These are phyloP conservation scores for Nannochloris sp. DNA, from an alignment of 139 green algal genomes.

Conservation along the genomic window DNA sequence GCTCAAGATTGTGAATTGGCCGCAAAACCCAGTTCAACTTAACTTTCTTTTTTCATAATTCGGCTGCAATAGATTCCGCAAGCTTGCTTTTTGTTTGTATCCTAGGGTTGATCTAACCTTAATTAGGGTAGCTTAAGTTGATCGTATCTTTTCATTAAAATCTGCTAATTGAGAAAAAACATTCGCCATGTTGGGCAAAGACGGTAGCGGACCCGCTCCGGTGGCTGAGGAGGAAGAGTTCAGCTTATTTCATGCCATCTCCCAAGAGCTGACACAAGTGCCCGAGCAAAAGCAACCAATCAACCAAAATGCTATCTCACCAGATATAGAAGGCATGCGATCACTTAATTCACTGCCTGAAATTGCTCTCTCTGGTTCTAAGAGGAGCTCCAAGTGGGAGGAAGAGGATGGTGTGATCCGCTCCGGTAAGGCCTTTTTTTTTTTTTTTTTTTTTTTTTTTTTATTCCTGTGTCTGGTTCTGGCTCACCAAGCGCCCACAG, in stretches of 20 bases:
- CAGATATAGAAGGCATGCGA: neutral
- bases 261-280: neutral
- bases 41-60: no score
- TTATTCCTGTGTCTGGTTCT: neutral
- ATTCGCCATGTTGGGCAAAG: no score
- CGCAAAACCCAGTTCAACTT: no score
- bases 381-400: neutral
- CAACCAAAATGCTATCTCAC: neutral
- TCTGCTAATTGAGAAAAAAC: no score
- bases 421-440: neutral
- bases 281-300: neutral
- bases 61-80: no score
- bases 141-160: no score
- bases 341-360: neutral
- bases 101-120: no score
- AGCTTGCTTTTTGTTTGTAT: no score
- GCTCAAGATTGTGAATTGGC: no score
- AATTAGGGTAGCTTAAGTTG: no score
- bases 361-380: neutral
- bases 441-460: neutral
- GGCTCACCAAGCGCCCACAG: neutral
- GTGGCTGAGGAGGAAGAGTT: neutral
- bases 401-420: constrained; percentile 7
- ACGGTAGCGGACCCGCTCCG: no score
- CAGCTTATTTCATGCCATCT: neutral